Conservation (phyloP, 139 green algal species). For the Volvox reticuliferus region DNA sequence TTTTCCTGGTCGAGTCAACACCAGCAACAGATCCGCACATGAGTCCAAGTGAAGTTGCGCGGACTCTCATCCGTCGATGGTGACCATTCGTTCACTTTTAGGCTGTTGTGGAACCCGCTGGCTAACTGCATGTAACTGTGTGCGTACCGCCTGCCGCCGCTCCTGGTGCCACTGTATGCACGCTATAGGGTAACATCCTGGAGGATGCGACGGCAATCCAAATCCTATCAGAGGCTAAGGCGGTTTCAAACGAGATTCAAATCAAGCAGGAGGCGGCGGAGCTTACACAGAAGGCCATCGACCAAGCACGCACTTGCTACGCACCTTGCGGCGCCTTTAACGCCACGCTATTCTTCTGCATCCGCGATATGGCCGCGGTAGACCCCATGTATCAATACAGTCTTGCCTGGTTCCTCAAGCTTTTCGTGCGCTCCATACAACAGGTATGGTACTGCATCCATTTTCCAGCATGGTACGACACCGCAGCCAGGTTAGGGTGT, state of each 20-base stretch:
- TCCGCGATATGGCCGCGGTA: constrained; percentile 73
- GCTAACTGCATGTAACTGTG: no score
- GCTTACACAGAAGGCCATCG: constrained; percentile 64
- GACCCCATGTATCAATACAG: constrained; percentile 79
- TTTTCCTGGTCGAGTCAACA: no score
- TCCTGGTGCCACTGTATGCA: no score
- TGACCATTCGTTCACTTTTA: no score
- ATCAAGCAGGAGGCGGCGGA: constrained; percentile 80
- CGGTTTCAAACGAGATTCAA: constrained; percentile 73
- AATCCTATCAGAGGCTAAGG: constrained; percentile 69
- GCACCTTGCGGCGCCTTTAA: constrained; percentile 67
- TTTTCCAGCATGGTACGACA: no score
- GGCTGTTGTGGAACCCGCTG: no score
- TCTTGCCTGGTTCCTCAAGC: constrained; percentile 59
- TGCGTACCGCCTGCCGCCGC: no score
- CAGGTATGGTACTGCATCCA: not conserved
- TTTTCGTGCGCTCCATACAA: constrained; percentile 42
- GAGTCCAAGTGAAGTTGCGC: no score
- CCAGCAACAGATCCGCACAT: no score
- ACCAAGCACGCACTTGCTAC: constrained; percentile 73
- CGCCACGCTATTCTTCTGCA: constrained; percentile 81
- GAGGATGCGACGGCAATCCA: constrained; percentile 77
- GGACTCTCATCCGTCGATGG: no score
- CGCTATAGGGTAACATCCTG: constrained; percentile 76
- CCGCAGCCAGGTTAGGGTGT: no score